A percentile compares a stretch with the other conserved stretches of the same genome.
Conservation (phyloP, 495 filamentous ascomycete species). For the Wilcoxina mikolae region DNA sequence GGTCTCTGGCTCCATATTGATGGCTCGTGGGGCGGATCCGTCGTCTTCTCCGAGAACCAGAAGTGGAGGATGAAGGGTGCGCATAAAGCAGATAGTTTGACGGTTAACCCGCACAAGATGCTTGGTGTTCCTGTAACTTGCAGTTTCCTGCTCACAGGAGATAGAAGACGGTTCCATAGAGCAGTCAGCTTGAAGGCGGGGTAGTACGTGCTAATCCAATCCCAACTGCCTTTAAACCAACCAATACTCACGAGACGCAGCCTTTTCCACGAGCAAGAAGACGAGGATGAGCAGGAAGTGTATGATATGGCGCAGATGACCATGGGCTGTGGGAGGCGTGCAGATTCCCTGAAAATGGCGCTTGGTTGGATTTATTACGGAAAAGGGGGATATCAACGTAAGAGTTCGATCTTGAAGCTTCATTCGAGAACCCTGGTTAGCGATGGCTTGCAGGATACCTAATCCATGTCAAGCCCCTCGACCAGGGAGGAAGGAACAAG, state of each 20-base stretch:
- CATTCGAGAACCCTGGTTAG: neutral
- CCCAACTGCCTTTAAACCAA: neutral
- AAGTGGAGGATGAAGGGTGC: conserved; percentile 50
- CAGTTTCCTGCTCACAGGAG: conserved; percentile 67
- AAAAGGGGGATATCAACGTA: conserved; percentile 34
- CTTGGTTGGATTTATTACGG: conserved; percentile 86
- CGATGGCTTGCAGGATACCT: conserved; percentile 3
- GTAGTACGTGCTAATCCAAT: conserved; percentile 35
- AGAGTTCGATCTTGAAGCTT: conserved; percentile 5
- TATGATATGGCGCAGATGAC: conserved; percentile 92
- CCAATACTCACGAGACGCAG: conserved; percentile 7
- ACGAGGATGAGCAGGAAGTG: conserved; percentile 31
- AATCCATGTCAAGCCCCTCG: neutral
- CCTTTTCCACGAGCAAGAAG: conserved; percentile 52
- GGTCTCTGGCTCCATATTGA: conserved; percentile 85
- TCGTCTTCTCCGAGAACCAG: conserved; percentile 56
- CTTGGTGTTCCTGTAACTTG: conserved; percentile 80
- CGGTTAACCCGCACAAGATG: conserved; percentile 95
- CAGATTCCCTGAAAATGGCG: conserved; percentile 74
- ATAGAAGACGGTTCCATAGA: conserved; percentile 57
- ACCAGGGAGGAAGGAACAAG: neutral
- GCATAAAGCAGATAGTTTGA: conserved; percentile 61
- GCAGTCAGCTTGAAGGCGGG: conserved; percentile 78
- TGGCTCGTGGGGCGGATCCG: conserved; percentile 76
- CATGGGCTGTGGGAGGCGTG: conserved; percentile 77